A percentile compares a stretch with the other conserved stretches of the same genome.
phyloP scores from a whole-genome alignment of 164 flowering plant genomes.

The Nymphaea colorata region DNA sequence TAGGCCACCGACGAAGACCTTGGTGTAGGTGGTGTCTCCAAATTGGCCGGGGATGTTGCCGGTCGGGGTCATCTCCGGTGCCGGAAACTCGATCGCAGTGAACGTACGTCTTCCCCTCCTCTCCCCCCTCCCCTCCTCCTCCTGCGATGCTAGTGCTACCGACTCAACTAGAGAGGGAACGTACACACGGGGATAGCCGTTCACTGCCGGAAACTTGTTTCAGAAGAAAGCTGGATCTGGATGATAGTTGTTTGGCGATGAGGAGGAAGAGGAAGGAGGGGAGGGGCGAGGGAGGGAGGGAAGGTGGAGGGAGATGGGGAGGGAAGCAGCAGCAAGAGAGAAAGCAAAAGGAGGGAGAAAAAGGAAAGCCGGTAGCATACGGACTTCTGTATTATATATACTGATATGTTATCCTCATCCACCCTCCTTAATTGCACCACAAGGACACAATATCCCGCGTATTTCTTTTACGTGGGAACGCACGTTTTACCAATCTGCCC shows the following conservation, averaged over 20 bases:
- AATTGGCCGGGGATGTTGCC: constrained; percentile 36
- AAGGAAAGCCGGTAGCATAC: constrained; percentile 21
- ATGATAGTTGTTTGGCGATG: constrained; percentile 7
- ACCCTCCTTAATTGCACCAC: neutral
- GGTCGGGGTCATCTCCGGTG: constrained; percentile 36
- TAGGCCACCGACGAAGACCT: constrained; percentile 92
- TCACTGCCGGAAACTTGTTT: neutral
- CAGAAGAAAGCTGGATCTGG: neutral
- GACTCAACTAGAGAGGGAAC: neutral
- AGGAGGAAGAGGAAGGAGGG: constrained; percentile 11
- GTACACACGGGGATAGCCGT: too few species aligned
- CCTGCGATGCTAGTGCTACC: neutral
- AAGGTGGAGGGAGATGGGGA: constrained; percentile 13
- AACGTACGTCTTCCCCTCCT: neutral
- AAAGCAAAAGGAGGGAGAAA: constrained; percentile 11
- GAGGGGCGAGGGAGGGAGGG: neutral
- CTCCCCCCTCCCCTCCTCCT: neutral
- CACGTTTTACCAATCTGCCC: too few species aligned
- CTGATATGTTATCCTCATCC: neutral
- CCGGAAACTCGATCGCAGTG: neutral
- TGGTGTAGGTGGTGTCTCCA: constrained; percentile 91
- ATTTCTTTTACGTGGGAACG: too few species aligned
- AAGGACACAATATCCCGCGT: too few species aligned
- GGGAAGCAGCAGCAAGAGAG: constrained; percentile 7
- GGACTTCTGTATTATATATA: constrained; percentile 23